Percentiles rank a stretch among this genome's conserved stretches.
These are phyloP conservation scores for Botrytis pseudocinerea DNA, from an alignment of 2,329 filamentous ascomycete genomes.

Conservation along the genomic window DNA sequence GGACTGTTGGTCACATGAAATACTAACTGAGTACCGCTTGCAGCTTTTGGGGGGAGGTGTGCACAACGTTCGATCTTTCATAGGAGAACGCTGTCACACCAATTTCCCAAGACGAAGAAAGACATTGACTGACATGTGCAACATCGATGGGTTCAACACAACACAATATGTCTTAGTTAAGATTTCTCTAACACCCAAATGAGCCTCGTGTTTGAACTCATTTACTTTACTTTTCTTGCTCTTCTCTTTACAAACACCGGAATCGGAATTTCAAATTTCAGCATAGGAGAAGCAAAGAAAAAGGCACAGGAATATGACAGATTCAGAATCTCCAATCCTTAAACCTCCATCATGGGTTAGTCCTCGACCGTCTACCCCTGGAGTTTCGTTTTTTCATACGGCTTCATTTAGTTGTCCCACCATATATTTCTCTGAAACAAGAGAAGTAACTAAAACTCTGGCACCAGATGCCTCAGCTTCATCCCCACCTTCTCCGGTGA, in stretches of 20 bases:
- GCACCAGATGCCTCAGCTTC: neutral
- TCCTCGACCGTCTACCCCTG: conserved; percentile 13
- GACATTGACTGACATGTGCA: neutral
- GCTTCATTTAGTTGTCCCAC: neutral
- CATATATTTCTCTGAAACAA: neutral
- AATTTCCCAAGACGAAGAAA: conserved; percentile 7
- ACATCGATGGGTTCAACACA: neutral
- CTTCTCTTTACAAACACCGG: neutral
- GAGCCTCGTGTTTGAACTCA: neutral
- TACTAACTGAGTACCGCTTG: neutral
- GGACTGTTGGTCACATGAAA: neutral
- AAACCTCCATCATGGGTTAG: neutral
- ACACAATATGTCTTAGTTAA: neutral
- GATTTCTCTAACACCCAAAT: neutral
- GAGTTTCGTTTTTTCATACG: conserved; percentile 9
- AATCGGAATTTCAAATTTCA: neutral
- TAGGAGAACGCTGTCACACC: neutral
- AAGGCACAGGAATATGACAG: neutral
- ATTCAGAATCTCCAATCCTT: no score
- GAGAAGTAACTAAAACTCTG: neutral
- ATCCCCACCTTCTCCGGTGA: neutral
- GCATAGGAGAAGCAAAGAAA: neutral
- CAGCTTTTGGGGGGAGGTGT: neutral
- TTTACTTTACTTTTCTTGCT: neutral
- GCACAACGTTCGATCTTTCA: neutral